A percentile compares a stretch with the other conserved stretches of the same genome.
phyloP scores from a whole-genome alignment of 2,329 filamentous ascomycete species.

The Blastomyces silverae region DNA sequence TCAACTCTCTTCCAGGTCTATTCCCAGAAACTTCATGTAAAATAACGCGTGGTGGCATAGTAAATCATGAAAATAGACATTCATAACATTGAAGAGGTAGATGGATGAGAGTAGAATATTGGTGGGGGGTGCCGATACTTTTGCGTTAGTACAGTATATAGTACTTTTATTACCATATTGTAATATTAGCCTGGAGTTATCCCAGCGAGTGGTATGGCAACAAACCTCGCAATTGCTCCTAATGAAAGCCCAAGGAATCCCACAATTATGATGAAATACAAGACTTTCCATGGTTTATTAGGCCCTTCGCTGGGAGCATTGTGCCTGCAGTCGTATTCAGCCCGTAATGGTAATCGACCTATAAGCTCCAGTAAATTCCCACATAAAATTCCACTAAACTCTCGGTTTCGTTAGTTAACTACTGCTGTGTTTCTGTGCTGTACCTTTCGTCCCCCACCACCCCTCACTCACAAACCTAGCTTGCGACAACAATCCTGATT shows the following conservation, averaged over 20 bases:
- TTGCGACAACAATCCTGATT: background rate
- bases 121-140: no score
- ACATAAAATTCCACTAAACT: background rate
- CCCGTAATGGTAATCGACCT: background rate
- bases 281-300: background rate
- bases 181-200: background rate
- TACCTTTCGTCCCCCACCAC: background rate
- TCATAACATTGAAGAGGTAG: no score
- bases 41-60: no score
- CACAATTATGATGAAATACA: background rate
- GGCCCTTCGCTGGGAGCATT: background rate
- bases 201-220: background rate
- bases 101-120: no score
- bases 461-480: background rate
- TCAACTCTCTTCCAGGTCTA: no score
- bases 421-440: background rate
- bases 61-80: no score
- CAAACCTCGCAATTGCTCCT: background rate
- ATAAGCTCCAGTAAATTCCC: background rate
- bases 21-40: no score
- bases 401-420: background rate
- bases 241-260: background rate
- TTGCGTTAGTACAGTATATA: no score
- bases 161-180: background rate
- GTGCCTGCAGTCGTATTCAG: background rate